Evolutionary conservation across 352 stramenopile genomes (phyloP).

Genomic region (Phytophthora cryptogea): DNA sequence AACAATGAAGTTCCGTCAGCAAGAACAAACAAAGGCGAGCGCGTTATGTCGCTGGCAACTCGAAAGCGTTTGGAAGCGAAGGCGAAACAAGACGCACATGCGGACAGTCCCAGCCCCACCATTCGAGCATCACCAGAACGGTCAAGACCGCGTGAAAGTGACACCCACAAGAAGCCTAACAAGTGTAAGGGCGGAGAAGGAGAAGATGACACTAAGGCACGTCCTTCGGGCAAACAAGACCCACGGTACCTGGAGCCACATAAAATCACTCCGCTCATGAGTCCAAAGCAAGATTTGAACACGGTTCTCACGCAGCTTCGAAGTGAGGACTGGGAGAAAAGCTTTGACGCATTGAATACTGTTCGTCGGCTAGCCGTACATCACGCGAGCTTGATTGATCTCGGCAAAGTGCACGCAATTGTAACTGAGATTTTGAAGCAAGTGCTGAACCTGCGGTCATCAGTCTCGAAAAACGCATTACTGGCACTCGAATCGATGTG

Average conservation of each 20-base stretch:
- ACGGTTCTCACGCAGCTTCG: constrained; percentile 47
- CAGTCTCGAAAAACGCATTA: constrained; percentile 79
- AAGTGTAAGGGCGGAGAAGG: neutral
- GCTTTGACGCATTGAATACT: constrained; percentile 69
- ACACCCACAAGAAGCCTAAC: constrained; percentile 10
- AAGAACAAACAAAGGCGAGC: constrained; percentile 14
- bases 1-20: constrained; percentile 32
- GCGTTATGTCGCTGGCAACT: constrained; percentile 16
- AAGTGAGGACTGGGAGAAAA: constrained; percentile 58
- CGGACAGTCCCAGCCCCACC: neutral
- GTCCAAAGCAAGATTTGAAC: constrained; percentile 57
- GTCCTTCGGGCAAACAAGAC: constrained; percentile 53
- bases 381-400: constrained; percentile 46
- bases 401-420: constrained; percentile 47
- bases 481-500: constrained; percentile 71
- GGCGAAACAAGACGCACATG: constrained; percentile 40
- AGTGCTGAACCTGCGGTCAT: constrained; percentile 68
- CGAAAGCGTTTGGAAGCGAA: constrained; percentile 74
- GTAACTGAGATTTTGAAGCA: constrained; percentile 62
- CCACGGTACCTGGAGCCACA: constrained; percentile 61
- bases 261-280: constrained; percentile 61
- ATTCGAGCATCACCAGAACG: constrained; percentile 1
- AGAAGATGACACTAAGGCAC: constrained; percentile 16
- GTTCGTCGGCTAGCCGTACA: constrained; percentile 60
- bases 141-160: neutral